A percentile compares a stretch with the other conserved stretches of the same genome.
Conservation (phyloP, 2,329 filamentous ascomycete species). For the Aspergillus latus region DNA sequence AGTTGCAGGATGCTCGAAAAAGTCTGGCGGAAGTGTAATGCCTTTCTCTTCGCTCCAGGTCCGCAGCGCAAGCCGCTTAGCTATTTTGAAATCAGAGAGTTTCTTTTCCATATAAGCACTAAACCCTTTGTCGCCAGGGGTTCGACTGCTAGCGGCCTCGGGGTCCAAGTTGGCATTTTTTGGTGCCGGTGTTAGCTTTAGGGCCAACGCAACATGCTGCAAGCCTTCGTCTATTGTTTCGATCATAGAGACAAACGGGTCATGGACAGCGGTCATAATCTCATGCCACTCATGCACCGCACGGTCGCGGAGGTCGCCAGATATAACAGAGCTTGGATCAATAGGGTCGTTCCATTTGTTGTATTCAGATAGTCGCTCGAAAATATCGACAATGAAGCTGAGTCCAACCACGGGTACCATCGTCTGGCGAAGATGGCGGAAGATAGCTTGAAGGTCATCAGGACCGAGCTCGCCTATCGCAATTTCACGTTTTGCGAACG, state of each 20-base stretch:
- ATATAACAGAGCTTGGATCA: constrained; percentile 37
- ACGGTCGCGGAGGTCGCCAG: constrained; percentile 32
- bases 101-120: constrained; percentile 54
- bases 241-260: constrained; percentile 64
- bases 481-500: constrained; percentile 73
- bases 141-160: constrained; percentile 52
- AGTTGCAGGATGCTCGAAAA: constrained; percentile 50
- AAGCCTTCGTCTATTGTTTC: constrained; percentile 67
- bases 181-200: constrained; percentile 55
- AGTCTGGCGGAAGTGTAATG: constrained; percentile 51
- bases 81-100: constrained; percentile 56
- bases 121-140: constrained; percentile 63
- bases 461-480: constrained; percentile 67
- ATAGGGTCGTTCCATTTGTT: constrained; percentile 46
- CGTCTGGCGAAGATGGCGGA: constrained; percentile 59
- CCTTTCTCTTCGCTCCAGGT: constrained; percentile 57
- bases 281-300: constrained; percentile 66
- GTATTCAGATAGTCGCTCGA: constrained; percentile 64
- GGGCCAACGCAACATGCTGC: constrained; percentile 57
- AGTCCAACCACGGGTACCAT: constrained; percentile 69
- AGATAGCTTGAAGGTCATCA: constrained; percentile 64
- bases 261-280: constrained; percentile 67
- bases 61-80: constrained; percentile 52
- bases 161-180: constrained; percentile 44
- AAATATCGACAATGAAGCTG: constrained; percentile 70